Evolutionary conservation across 1,284 basidiomycete species (phyloP).

Genomic region (Pulveroboletus sp.): DNA sequence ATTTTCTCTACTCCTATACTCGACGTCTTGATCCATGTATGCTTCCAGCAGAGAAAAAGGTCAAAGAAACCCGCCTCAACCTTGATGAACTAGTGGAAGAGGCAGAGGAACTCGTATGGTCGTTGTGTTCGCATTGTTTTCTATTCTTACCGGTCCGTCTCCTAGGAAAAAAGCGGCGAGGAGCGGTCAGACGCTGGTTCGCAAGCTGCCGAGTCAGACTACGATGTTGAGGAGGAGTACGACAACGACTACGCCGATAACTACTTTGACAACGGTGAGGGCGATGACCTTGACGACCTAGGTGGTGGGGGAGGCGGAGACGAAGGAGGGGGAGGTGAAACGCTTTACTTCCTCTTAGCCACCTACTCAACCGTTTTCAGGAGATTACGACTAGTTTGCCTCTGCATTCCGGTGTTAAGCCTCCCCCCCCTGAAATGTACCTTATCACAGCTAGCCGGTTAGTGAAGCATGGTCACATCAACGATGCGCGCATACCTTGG

Average conservation of each 20-base stretch:
- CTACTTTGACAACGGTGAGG: slow-evolving; percentile 85
- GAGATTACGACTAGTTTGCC: slow-evolving; percentile 31
- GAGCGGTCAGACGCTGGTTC: slow-evolving; percentile 66
- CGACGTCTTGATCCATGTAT: background rate
- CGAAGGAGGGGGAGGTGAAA: slow-evolving; percentile 53
- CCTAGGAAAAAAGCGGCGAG: slow-evolving; percentile 66
- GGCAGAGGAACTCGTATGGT: slow-evolving; percentile 56
- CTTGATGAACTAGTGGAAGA: slow-evolving; percentile 68
- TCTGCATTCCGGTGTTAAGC: background rate
- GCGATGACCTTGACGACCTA: slow-evolving; percentile 72
- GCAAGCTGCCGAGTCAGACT: slow-evolving; percentile 64
- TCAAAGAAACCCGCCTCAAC: slow-evolving; percentile 50
- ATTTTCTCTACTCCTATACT: background rate
- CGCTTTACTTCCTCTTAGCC: background rate
- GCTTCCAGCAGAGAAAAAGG: slow-evolving; percentile 38
- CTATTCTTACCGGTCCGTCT: background rate
- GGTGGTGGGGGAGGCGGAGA: slow-evolving; percentile 67
- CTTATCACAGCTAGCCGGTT: slow-evolving; percentile 2
- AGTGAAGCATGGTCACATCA: background rate
- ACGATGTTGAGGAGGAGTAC: slow-evolving; percentile 82
- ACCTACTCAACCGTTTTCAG: background rate
- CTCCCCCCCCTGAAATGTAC: background rate
- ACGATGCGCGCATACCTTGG: background rate
- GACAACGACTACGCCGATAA: slow-evolving; percentile 85
- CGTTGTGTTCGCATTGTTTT: background rate